Conservation (phyloP, 2,329 filamentous ascomycete species). For the Biscogniauxia sp. region DNA sequence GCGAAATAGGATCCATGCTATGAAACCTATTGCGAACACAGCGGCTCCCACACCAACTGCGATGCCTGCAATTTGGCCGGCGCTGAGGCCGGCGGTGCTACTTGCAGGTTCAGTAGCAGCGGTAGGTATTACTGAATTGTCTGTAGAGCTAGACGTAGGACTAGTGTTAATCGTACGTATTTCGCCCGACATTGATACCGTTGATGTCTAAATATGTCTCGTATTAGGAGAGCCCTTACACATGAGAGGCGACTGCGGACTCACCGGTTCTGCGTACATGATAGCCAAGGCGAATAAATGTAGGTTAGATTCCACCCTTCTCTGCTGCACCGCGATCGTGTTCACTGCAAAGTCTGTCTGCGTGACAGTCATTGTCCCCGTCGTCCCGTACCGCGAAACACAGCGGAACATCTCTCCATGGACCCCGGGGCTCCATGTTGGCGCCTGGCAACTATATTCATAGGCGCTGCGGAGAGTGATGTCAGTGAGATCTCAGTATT, state of each 20-base stretch:
- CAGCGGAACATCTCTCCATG: slow-evolving; percentile 19
- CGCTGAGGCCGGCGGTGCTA: slow-evolving; percentile 1
- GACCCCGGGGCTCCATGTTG: neutral
- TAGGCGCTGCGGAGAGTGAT: slow-evolving; percentile 1
- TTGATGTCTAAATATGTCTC: slow-evolving; percentile 8
- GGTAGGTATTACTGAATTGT: neutral
- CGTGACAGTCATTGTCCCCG: slow-evolving; percentile 8
- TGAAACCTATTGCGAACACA: slow-evolving; percentile 8
- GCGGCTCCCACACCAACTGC: slow-evolving; percentile 5
- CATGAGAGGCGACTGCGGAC: neutral
- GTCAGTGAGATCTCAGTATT: neutral
- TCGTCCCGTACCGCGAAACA: slow-evolving; percentile 6
- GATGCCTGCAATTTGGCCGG: slow-evolving; percentile 11
- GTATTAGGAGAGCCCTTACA: neutral
- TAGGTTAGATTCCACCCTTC: neutral
- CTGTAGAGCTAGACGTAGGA: neutral
- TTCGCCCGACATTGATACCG: neutral
- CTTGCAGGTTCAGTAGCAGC: neutral
- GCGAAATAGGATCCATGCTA: slow-evolving; percentile 12
- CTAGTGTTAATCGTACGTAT: neutral
- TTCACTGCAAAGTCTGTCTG: slow-evolving; percentile 10
- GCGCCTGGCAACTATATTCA: slow-evolving; percentile 11
- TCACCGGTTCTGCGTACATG: slow-evolving; percentile 20
- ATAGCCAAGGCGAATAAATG: slow-evolving; percentile 21
- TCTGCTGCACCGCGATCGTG: slow-evolving; percentile 1